Percentiles rank a stretch among this genome's conserved stretches.
Evolutionary conservation across 2,329 filamentous ascomycete genomes (phyloP).

Genomic region (Penicillium sp.): DNA sequence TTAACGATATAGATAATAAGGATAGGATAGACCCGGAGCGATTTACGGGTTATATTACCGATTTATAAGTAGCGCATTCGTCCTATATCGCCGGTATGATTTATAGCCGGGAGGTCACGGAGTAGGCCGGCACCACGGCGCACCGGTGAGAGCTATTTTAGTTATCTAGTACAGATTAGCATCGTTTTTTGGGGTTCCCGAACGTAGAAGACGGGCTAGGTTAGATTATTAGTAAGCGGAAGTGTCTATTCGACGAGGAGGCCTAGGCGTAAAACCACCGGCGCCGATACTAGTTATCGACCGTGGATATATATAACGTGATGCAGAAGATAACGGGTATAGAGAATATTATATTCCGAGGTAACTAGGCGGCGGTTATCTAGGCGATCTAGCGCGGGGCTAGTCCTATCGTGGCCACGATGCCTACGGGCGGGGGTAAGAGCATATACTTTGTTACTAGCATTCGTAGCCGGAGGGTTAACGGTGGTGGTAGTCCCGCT

Average conservation of each 20-base stretch:
- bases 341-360: not conserved
- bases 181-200: conserved; percentile 14
- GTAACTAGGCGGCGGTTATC: not conserved
- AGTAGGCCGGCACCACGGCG: conserved; percentile 7
- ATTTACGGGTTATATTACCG: conserved; percentile 3
- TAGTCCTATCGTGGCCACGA: not conserved
- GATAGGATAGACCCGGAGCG: too few relatives aligned
- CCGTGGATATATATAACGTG: not conserved
- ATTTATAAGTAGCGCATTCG: conserved; percentile 16
- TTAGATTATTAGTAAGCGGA: not conserved
- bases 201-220: conserved; percentile 9
- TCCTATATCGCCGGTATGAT: conserved; percentile 13
- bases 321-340: conserved; percentile 10
- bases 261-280: not conserved
- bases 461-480: not conserved
- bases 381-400: conserved; percentile 10
- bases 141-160: conserved; percentile 15
- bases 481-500: conserved; percentile 2
- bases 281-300: conserved; percentile 6
- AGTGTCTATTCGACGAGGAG: not conserved
- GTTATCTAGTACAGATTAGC: conserved; percentile 10
- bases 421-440: conserved; percentile 1
- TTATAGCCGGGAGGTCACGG: not conserved
- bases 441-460: conserved; percentile 11
- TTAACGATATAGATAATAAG: not conserved